phyloP scores from a whole-genome alignment of 2,329 filamentous ascomycete genomes.

The Hymenoscyphus albidus region DNA sequence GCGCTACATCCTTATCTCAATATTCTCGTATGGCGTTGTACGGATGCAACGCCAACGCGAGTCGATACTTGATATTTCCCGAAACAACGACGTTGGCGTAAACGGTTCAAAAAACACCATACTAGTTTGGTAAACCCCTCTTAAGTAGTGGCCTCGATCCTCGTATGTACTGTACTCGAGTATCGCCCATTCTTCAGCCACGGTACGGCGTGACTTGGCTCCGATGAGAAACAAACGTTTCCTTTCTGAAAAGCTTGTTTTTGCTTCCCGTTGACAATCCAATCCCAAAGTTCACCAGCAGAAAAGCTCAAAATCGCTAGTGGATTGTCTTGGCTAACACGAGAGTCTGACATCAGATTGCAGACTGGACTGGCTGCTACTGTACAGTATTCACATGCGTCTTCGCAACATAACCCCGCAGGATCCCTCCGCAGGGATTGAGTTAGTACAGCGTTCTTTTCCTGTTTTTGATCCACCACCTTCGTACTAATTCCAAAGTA shows the following conservation, averaged over 20 bases:
- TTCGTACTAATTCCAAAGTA: background rate
- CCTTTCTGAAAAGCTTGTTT: constrained; percentile 14
- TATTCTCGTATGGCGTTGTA: background rate
- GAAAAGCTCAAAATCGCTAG: background rate
- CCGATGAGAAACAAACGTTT: background rate
- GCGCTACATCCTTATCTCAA: constrained; percentile 1
- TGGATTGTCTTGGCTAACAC: background rate
- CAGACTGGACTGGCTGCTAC: background rate
- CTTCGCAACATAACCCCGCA: background rate
- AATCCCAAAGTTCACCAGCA: background rate
- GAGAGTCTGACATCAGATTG: background rate
- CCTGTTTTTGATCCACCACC: background rate
- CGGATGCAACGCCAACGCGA: background rate
- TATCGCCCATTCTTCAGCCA: background rate
- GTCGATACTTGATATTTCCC: background rate
- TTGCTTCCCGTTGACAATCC: background rate
- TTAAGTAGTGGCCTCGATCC: background rate
- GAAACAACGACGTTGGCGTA: background rate
- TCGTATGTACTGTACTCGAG: background rate
- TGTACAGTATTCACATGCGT: background rate
- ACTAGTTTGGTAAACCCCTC: background rate
- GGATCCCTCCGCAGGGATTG: background rate
- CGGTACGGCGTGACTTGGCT: background rate
- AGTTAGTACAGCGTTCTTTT: background rate
- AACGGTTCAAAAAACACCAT: background rate